Percentiles rank a stretch among this genome's conserved stretches.
These are phyloP conservation scores for Apiospora marii DNA, from an alignment of 2,329 filamentous ascomycete species.

Conservation along the genomic window DNA sequence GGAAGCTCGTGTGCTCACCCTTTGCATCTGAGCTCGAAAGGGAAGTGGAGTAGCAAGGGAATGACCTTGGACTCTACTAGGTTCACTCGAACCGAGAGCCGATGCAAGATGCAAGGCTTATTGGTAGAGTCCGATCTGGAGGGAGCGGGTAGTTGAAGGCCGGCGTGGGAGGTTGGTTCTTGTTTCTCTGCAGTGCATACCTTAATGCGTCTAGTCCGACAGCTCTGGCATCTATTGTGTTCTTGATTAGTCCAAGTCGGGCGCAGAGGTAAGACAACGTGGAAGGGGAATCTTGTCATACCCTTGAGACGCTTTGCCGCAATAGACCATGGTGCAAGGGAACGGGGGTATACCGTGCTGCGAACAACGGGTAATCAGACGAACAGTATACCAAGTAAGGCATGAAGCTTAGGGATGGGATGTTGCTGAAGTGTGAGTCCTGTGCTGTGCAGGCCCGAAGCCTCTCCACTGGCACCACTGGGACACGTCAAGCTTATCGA, in stretches of 20 bases:
- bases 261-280: not conserved
- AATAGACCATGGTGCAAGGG: constrained; percentile 58
- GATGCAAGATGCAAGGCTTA: constrained; percentile 4
- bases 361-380: constrained; percentile 23
- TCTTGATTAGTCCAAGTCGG: not conserved
- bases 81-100: constrained; percentile 9
- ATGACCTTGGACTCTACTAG: not conserved
- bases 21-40: not conserved
- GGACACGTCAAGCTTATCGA: constrained; percentile 33
- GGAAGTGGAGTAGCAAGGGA: constrained; percentile 3
- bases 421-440: constrained; percentile 29
- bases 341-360: not conserved
- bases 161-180: constrained; percentile 19
- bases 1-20: not conserved
- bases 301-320: constrained; percentile 63
- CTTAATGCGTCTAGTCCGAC: constrained; percentile 63
- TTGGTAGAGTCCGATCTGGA: constrained; percentile 9
- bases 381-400: constrained; percentile 30
- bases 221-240: constrained; percentile 53
- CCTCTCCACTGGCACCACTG: constrained; percentile 34
- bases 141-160: constrained; percentile 20
- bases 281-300: not conserved
- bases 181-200: constrained; percentile 44
- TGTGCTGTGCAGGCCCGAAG: constrained; percentile 32
- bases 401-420: constrained; percentile 24